Evolutionary conservation across 2,329 filamentous ascomycete genomes (phyloP).

Genomic region (Neofusicoccum parvum): DNA sequence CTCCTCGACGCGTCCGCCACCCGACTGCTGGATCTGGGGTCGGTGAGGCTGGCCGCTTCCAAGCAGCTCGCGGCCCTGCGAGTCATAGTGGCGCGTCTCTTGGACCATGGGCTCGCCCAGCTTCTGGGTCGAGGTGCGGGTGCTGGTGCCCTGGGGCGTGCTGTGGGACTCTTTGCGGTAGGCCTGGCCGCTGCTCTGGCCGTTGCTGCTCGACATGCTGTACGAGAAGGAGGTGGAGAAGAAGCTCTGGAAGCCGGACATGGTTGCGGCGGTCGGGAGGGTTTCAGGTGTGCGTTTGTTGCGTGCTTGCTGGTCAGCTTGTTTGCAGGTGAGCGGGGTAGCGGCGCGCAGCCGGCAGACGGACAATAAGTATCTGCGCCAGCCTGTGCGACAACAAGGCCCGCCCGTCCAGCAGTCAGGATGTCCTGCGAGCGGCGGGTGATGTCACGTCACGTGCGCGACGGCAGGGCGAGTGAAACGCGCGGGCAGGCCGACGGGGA

Average conservation of each 20-base stretch:
- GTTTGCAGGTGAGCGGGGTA: not conserved
- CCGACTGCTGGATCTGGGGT: not conserved
- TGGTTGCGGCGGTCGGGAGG: not conserved
- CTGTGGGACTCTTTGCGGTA: slow-evolving; percentile 28
- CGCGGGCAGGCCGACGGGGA: no score
- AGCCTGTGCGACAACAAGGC: not conserved
- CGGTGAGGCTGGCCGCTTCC: slow-evolving; percentile 10
- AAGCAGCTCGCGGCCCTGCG: slow-evolving; percentile 31
- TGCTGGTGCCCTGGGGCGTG: slow-evolving; percentile 30
- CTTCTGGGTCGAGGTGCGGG: slow-evolving; percentile 32
- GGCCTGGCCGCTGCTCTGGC: slow-evolving; percentile 28
- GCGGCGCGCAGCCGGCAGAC: no score
- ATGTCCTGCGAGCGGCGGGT: not conserved
- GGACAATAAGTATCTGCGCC: not conserved
- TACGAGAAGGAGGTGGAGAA: slow-evolving; percentile 5
- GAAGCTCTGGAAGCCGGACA: slow-evolving; percentile 1
- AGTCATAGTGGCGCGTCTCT: slow-evolving; percentile 33
- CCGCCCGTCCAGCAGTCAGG: not conserved
- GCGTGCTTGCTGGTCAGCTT: not conserved
- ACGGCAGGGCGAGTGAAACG: not conserved
- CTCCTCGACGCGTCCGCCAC: slow-evolving; percentile 8
- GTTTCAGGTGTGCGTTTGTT: not conserved
- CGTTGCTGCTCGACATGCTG: slow-evolving; percentile 27
- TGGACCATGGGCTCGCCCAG: slow-evolving; percentile 31
- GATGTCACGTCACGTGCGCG: not conserved